Base-by-base conservation (phyloP, 345 rosid genomes). In the Aurinia saxatilis region DNA sequence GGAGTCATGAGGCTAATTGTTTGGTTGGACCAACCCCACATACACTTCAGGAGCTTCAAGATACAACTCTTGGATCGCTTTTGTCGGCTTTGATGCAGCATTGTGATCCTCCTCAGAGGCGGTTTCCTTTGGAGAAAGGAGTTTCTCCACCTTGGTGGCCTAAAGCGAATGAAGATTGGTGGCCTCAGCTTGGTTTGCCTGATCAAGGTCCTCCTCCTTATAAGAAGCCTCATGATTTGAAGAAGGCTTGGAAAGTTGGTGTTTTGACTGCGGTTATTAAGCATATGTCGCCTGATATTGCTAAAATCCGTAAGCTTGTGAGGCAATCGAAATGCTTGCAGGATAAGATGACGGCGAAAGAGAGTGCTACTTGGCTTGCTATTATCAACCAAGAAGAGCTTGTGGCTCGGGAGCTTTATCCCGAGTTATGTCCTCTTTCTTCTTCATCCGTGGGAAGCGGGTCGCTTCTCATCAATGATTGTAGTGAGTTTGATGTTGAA, bases 131-230 rank as follows among this genome's bases (percentile, higher is more conserved):
- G 65, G 96, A 88, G 80, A 88, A 81, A 64, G 96, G 96, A 1
- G 80, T 85, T 67, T 58, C 96, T 6, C 92, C 96, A 1, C 88
- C 96, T 3, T 88, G 96, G 96, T 88, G 96, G 92, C 92, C 96
- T 8, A 76, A 74, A 0, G 96, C 88, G 44, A 67, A 70, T 17
- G 96, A 88, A 71, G 87, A 83, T 8, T 88, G 96, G 96, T 88
- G 96, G 96, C 73, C 81, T 29, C 82, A 81, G 44, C 72, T 79
- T n/a, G 83, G 78, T 57, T 63, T 81, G 14, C 77, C 88, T 1
- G 91, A 84, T 35, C 91, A 79, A 62, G 87, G 85, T n/a, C 82
- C 87, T 17, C 92, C 91, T 11, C 92, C 91, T 10, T 88, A 88
- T 70, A 85, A 85, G 78, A 85, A 85, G 70, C 96, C 96, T 48